These are phyloP conservation scores for Paecilomyces variotii DNA, from an alignment of 2,329 filamentous ascomycete species.

Conservation along the genomic window DNA sequence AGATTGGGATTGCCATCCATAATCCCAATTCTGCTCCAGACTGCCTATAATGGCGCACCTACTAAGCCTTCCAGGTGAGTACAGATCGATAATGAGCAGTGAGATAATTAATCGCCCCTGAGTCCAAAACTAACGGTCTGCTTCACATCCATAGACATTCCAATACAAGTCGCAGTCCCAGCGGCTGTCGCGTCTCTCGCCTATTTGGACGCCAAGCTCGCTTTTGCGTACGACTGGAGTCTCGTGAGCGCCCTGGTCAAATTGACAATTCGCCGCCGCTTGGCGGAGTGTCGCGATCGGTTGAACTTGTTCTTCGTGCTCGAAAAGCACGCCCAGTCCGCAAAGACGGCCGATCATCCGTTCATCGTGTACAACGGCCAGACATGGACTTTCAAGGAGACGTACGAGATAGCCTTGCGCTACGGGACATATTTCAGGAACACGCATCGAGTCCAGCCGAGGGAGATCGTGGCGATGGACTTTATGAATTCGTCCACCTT, in stretches of 20 bases:
- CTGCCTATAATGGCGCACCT: not conserved
- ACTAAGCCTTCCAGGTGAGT: not conserved
- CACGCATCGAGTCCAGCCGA: constrained; percentile 54
- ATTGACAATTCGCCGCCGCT: constrained; percentile 35
- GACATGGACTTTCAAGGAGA: constrained; percentile 65
- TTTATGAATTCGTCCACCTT: constrained; percentile 76
- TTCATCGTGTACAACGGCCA: constrained; percentile 63
- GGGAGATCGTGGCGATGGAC: constrained; percentile 72
- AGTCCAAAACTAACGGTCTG: not conserved
- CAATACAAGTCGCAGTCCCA: constrained; percentile 43
- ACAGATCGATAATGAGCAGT: not conserved
- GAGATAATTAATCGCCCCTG: not conserved
- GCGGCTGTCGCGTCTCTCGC: constrained; percentile 60
- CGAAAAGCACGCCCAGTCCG: constrained; percentile 56
- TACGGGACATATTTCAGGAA: constrained; percentile 70
- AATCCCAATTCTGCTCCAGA: not conserved
- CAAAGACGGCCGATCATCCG: constrained; percentile 41
- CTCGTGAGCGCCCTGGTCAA: constrained; percentile 51
- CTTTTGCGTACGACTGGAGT: constrained; percentile 57
- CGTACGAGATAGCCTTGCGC: constrained; percentile 61
- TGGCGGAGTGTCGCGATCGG: constrained; percentile 50
- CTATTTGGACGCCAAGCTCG: constrained; percentile 67
- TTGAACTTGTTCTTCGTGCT: constrained; percentile 68
- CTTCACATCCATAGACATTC: constrained; percentile 19
- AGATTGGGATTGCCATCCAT: not conserved